Conservation (phyloP, 2,329 filamentous ascomycete genomes). For the Sclerotiophoma versabilis region DNA sequence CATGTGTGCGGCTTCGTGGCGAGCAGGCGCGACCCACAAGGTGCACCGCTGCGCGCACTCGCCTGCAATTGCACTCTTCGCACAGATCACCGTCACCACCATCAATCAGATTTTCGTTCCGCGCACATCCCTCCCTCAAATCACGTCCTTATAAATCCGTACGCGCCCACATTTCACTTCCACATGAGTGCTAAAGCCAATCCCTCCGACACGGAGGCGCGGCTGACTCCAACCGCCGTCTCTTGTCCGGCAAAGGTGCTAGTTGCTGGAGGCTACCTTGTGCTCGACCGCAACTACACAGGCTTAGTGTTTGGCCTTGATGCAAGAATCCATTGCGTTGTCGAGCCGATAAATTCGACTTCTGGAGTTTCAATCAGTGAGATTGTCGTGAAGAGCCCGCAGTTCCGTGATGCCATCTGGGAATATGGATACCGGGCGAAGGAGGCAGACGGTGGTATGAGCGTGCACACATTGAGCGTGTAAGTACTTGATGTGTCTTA, state of each 20-base stretch:
- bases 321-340: constrained; percentile 67
- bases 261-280: constrained; percentile 91
- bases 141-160: constrained; percentile 21
- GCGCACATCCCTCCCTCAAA: constrained; percentile 23
- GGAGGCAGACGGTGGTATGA: constrained; percentile 77
- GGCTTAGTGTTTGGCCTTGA: constrained; percentile 72
- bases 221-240: constrained; percentile 55
- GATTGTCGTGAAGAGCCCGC: constrained; percentile 88
- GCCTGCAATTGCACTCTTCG: constrained; percentile 19
- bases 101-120: constrained; percentile 25
- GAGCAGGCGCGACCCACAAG: constrained; percentile 23
- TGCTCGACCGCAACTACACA: constrained; percentile 86
- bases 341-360: constrained; percentile 64
- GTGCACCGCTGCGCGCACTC: constrained; percentile 20
- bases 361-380: constrained; percentile 69
- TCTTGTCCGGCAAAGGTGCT: constrained; percentile 97
- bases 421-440: constrained; percentile 79
- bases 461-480: constrained; percentile 79
- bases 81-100: constrained; percentile 25
- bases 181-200: constrained; percentile 22
- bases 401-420: constrained; percentile 89
- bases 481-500: constrained; percentile 59
- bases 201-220: constrained; percentile 21
- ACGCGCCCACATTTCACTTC: constrained; percentile 19
- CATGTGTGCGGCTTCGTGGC: constrained; percentile 15